Base-by-base conservation (phyloP, 2,329 filamentous ascomycete species). In the Fonsecaea pugnacius region DNA sequence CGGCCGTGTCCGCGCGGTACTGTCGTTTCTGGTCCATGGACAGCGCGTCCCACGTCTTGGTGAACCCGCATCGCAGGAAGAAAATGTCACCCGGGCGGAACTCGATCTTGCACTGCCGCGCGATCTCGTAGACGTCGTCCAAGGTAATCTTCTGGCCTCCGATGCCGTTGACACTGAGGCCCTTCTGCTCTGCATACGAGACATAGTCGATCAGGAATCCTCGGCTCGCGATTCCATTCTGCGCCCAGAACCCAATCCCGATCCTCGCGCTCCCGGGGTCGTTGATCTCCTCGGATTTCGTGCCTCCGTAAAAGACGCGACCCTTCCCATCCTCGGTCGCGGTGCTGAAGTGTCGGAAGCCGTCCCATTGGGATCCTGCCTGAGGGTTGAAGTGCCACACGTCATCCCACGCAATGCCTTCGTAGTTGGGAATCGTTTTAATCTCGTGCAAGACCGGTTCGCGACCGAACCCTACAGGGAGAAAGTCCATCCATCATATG, bases 51-150 rank as follows among this genome's bases (percentile, higher is more conserved):
- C 76, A 84, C 5, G 82, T 77, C 68, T 88, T 82, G 9, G 86
- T 85, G 68, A 83, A 85, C 0, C 89, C 89, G 1, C 84, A 86
- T 16, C 89, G 82, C n/a, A 91, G 72, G 54, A 91, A 79, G 9
- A 91, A 79, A 56, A 91, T 84, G 65, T 91, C 88, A 2, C 89
- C 89, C 1, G 81, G 74, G 62, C 79, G 79, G 61, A 79, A 76
- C 27, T 70, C 63, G 54, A 78, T 75, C 10, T 74, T 73, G 62
- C 72, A 74, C 46, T 78, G 75, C 7, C 60, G 58, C 1, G 75
- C 76, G 67, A 86, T 81, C 63, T 84, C 80, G 43, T 83, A 83
- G 71, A 89, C 87, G 24, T 80, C 77, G 69, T 86, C 78, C 0
- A 79, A 76, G 3, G 79, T 79, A 55, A 85, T 80, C 0, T 85